phyloP scores from a whole-genome alignment of 306 rosid species.

The Malus sieversii region DNA sequence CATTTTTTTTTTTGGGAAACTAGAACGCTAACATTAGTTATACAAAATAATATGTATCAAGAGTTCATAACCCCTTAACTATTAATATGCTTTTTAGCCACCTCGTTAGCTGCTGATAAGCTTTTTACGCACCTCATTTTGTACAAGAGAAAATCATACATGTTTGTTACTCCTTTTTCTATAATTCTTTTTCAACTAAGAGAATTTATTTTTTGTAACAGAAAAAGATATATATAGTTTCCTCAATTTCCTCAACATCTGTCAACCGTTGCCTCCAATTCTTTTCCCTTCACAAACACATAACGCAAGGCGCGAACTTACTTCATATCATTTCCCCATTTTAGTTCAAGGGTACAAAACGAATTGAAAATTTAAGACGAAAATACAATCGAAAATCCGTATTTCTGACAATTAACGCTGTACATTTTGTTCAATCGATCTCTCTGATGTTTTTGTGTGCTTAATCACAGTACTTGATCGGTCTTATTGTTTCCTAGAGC shows the following conservation, averaged over 20 bases:
- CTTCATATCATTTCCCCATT: not conserved
- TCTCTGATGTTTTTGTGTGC: not conserved
- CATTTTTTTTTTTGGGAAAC: too few species aligned
- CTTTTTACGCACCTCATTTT: not conserved
- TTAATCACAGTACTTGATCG: not conserved
- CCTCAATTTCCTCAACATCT: not conserved
- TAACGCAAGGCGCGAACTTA: not conserved
- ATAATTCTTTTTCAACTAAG: not conserved
- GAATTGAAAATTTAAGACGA: not conserved
- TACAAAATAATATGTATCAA: too few species aligned
- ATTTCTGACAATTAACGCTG: not conserved
- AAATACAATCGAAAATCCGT: not conserved
- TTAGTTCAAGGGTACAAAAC: not conserved
- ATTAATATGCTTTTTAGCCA: not conserved
- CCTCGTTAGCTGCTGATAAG: not conserved
- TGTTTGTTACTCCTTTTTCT: too few species aligned
- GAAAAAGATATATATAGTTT: not conserved
- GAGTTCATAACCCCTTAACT: not conserved
- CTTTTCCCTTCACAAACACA: constrained; percentile 1
- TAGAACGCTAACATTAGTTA: too few species aligned
- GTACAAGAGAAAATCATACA: not conserved
- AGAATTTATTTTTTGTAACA: not conserved
- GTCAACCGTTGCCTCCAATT: constrained; percentile 1
- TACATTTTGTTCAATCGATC: not conserved
- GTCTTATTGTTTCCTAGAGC: not conserved